Percentiles rank a stretch among this genome's conserved stretches.
Evolutionary conservation across 805 yeast genomes (phyloP).

Genomic region (Spathaspora gorwiae): DNA sequence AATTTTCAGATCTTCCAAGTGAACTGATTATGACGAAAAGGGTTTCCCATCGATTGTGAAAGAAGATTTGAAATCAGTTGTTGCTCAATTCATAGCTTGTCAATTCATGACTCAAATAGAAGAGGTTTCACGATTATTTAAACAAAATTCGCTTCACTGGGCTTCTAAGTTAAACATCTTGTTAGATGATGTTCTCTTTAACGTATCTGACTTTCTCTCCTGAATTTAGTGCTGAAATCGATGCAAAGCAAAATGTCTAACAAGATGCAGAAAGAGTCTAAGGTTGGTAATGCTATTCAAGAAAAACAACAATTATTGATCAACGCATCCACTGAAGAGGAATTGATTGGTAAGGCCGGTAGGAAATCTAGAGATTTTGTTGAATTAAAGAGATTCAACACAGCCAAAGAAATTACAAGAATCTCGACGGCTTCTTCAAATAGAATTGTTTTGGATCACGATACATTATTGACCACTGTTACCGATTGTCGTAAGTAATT

Average conservation of each 20-base stretch:
- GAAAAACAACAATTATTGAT: slow-evolving; percentile 97
- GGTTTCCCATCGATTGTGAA: slow-evolving; percentile 97
- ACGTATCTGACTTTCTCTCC: slow-evolving; percentile 97
- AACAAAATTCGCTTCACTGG: slow-evolving; percentile 86
- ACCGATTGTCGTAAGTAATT: slow-evolving; percentile 61
- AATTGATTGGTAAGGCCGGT: slow-evolving; percentile 97
- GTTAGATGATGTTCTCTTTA: slow-evolving; percentile 92
- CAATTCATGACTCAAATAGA: slow-evolving; percentile 99
- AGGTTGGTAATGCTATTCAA: slow-evolving; percentile 94
- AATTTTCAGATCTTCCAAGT: slow-evolving; percentile 80
- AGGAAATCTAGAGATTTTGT: slow-evolving; percentile 94
- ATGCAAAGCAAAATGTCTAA: slow-evolving; percentile 98
- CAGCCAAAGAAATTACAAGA: slow-evolving; percentile 91
- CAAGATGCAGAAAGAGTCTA: slow-evolving; percentile 97
- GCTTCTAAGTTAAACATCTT: slow-evolving; percentile 83
- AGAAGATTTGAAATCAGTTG: slow-evolving; percentile 93
- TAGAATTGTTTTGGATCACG: slow-evolving; percentile 85
- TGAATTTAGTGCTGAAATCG: slow-evolving; percentile 95
- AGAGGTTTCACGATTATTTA: slow-evolving; percentile 83
- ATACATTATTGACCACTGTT: slow-evolving; percentile 84
- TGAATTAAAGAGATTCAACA: slow-evolving; percentile 92
- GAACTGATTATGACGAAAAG: slow-evolving; percentile 92
- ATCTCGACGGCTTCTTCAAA: slow-evolving; percentile 86
- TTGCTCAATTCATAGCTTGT: slow-evolving; percentile 97
- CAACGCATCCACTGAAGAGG: slow-evolving; percentile 98